Percentiles rank a stretch among this genome's conserved stretches.
These are phyloP conservation scores for Cephalotrichum gorgonifer DNA, from an alignment of 2,329 filamentous ascomycete genomes.

Conservation along the genomic window DNA sequence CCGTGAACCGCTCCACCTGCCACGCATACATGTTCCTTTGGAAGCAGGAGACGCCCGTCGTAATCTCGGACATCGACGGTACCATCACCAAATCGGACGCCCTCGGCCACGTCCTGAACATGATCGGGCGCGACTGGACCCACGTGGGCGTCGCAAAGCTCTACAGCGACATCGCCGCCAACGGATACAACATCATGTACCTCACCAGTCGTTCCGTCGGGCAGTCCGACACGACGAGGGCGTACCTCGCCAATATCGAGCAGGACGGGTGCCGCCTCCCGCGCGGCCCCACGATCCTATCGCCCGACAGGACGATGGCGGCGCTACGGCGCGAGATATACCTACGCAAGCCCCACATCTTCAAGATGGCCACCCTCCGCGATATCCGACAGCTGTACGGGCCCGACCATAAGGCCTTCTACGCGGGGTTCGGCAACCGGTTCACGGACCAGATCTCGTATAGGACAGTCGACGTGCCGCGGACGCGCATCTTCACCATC, in stretches of 20 bases:
- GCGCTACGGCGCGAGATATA: slow-evolving; percentile 88
- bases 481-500: slow-evolving; percentile 93
- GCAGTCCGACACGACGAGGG: slow-evolving; percentile 79
- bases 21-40: slow-evolving; percentile 89
- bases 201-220: slow-evolving; percentile 89
- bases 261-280: slow-evolving; percentile 84
- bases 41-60: slow-evolving; percentile 82
- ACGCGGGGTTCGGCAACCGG: slow-evolving; percentile 93
- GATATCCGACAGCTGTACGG: slow-evolving; percentile 88
- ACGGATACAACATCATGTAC: slow-evolving; percentile 99
- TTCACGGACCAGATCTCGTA: slow-evolving; percentile 95
- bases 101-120: slow-evolving; percentile 86
- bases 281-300: slow-evolving; percentile 86
- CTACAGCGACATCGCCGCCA: slow-evolving; percentile 88
- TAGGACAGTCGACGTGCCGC: slow-evolving; percentile 88
- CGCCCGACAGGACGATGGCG: slow-evolving; percentile 88
- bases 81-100: slow-evolving; percentile 98
- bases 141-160: slow-evolving; percentile 94
- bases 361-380: slow-evolving; percentile 97
- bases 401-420: slow-evolving; percentile 71
- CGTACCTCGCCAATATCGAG: slow-evolving; percentile 79
- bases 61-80: slow-evolving; percentile 97
- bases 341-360: slow-evolving; percentile 90
- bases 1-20: slow-evolving; percentile 89
- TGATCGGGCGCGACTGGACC: slow-evolving; percentile 97